A percentile compares a stretch with the other conserved stretches of the same genome.
phyloP scores from a whole-genome alignment of 768 basidiomycete genomes.

The Leccinum incarnatum region DNA sequence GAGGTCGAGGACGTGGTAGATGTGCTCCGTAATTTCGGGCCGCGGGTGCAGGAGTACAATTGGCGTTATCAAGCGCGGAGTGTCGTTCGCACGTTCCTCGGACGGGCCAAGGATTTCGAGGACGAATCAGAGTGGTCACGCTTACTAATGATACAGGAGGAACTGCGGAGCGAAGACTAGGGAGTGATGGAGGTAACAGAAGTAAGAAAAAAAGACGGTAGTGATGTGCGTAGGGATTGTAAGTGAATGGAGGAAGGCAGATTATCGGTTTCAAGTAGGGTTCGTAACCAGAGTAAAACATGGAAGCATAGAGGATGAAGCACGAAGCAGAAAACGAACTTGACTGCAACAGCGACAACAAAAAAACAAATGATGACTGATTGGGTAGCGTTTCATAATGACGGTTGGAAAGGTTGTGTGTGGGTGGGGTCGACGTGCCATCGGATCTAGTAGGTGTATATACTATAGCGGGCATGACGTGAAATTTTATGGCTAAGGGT shows the following conservation, averaged over 20 bases:
- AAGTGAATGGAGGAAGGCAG: not conserved
- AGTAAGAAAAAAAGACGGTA: conserved; percentile 6
- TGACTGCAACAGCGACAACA: not conserved
- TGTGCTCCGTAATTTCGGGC: conserved; percentile 79
- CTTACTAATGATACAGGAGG: conserved; percentile 54
- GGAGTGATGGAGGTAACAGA: not conserved
- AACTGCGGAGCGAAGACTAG: conserved; percentile 20
- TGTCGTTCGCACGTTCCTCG: conserved; percentile 85
- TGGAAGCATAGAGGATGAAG: conserved; percentile 14
- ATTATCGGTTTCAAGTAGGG: not conserved
- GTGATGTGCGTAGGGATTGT: conserved; percentile 7
- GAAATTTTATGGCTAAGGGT: conserved; percentile 1
- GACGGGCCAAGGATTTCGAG: conserved; percentile 81
- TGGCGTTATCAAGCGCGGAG: conserved; percentile 90
- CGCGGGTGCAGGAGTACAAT: conserved; percentile 53
- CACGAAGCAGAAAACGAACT: conserved; percentile 1
- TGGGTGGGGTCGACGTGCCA: conserved; percentile 2
- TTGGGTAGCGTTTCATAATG: conserved; percentile 17
- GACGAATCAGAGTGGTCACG: conserved; percentile 83
- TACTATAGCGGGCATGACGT: not conserved
- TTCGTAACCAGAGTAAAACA: conserved; percentile 9
- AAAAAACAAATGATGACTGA: conserved; percentile 2
- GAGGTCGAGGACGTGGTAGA: conserved; percentile 87
- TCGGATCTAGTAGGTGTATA: conserved; percentile 1
- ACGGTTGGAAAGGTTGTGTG: conserved; percentile 3